These are phyloP conservation scores for Talinum fruticosum DNA, from an alignment of 148 eudicot species.

Conservation along the genomic window DNA sequence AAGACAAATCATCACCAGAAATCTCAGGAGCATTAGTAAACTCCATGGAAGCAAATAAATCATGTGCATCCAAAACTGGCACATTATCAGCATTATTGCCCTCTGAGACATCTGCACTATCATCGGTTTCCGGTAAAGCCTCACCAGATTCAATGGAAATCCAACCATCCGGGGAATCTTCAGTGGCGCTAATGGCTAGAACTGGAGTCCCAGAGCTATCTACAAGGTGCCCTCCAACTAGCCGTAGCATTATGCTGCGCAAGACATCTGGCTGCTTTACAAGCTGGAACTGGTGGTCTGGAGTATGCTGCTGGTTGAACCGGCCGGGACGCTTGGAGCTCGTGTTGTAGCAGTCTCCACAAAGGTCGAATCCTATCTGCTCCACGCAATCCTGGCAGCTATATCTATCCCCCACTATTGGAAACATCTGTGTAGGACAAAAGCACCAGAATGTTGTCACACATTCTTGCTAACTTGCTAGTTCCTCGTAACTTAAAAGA, in stretches of 20 bases:
- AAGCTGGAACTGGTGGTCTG: slow-evolving; percentile 54
- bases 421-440: slow-evolving; percentile 51
- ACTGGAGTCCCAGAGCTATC: slow-evolving; percentile 25
- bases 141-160: slow-evolving; percentile 20
- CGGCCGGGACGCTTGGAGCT: slow-evolving; percentile 72
- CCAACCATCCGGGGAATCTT: slow-evolving; percentile 36
- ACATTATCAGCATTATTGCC: background rate
- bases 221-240: slow-evolving; percentile 32
- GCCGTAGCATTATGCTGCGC: slow-evolving; percentile 20
- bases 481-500: no score
- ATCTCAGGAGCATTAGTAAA: slow-evolving; percentile 5
- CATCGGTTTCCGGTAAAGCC: slow-evolving; percentile 14
- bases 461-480: background rate
- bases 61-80: slow-evolving; percentile 10
- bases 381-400: slow-evolving; percentile 66
- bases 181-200: slow-evolving; percentile 26
- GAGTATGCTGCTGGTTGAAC: slow-evolving; percentile 74
- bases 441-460: slow-evolving; percentile 1
- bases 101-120: slow-evolving; percentile 16
- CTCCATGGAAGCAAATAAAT: slow-evolving; percentile 14
- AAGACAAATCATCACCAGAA: slow-evolving; percentile 3
- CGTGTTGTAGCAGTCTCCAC: slow-evolving; percentile 66
- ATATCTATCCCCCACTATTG: slow-evolving; percentile 72
- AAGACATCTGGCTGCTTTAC: slow-evolving; percentile 17
- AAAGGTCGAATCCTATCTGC: slow-evolving; percentile 65